These are phyloP conservation scores for Neospermospora avenae DNA, from an alignment of 2,329 filamentous ascomycete species.

Conservation along the genomic window DNA sequence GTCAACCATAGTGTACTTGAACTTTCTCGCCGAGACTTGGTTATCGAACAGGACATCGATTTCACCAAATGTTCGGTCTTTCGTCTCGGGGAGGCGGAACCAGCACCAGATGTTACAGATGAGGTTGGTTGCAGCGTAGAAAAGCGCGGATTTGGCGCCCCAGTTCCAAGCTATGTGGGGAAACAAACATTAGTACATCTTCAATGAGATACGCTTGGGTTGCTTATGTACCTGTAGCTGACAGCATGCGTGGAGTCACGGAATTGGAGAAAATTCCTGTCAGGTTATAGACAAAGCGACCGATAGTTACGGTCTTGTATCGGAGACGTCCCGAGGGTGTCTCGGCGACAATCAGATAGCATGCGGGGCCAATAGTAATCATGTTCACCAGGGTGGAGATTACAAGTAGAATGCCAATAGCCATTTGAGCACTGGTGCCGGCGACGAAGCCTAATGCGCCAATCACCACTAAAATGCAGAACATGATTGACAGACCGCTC, in stretches of 20 bases:
- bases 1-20: conserved; percentile 33
- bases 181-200: no score
- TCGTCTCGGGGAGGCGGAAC: conserved; percentile 43
- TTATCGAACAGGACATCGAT: conserved; percentile 72
- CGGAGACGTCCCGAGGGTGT: conserved; percentile 54
- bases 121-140: conserved; percentile 41
- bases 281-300: conserved; percentile 39
- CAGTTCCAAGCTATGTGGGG: conserved; percentile 37
- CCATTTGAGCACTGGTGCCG: conserved; percentile 38
- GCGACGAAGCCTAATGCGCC: conserved; percentile 48
- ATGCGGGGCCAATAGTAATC: conserved; percentile 43
- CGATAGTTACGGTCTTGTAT: conserved; percentile 80
- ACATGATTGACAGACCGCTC: conserved; percentile 43
- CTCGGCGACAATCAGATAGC: conserved; percentile 43
- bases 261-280: conserved; percentile 31
- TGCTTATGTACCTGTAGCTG: no score
- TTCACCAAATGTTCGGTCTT: conserved; percentile 77
- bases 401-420: conserved; percentile 45
- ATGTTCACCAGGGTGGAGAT: conserved; percentile 43
- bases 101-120: conserved; percentile 39
- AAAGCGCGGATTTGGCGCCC: conserved; percentile 40
- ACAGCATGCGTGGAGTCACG: conserved; percentile 61
- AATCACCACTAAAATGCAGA: conserved; percentile 43
- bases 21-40: conserved; percentile 41
- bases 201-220: no score